Percentiles rank a stretch among this genome's conserved stretches.
Conservation (phyloP, 2,329 filamentous ascomycete species). For the Beauveria pseudobassiana region DNA sequence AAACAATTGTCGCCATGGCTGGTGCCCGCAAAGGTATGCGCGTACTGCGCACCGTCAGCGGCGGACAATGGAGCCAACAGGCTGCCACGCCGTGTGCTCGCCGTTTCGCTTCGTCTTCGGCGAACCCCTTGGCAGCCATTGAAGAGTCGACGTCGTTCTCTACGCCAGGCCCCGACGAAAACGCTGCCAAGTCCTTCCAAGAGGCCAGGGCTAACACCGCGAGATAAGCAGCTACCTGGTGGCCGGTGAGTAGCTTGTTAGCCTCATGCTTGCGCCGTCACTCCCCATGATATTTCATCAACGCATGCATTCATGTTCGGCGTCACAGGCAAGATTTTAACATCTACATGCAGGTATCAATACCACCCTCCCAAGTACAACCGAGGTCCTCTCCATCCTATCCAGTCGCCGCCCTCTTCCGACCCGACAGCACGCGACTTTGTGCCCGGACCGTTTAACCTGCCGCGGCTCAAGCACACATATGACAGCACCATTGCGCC, state of each 20-base stretch:
- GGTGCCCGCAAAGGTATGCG: constrained; percentile 34
- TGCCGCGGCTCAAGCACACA: constrained; percentile 81
- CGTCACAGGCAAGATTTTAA: neutral
- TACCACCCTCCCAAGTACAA: constrained; percentile 93
- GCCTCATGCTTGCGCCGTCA: neutral
- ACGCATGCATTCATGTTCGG: neutral
- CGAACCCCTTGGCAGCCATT: constrained; percentile 36
- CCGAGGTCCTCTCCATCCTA: constrained; percentile 85
- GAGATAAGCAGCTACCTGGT: constrained; percentile 35
- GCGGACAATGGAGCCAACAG: constrained; percentile 21
- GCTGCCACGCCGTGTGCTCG: constrained; percentile 20
- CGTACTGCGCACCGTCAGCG: constrained; percentile 24
- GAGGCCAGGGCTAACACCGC: constrained; percentile 27
- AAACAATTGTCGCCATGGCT: constrained; percentile 28
- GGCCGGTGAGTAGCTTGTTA: constrained; percentile 32
- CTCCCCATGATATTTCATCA: neutral
- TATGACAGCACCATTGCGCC: constrained; percentile 79
- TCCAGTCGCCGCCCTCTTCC: constrained; percentile 80
- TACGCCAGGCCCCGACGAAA: constrained; percentile 32
- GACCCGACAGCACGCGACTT: constrained; percentile 85
- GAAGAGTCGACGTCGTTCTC: constrained; percentile 43
- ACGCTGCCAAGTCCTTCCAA: constrained; percentile 33
- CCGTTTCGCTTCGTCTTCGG: constrained; percentile 41
- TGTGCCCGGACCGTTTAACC: constrained; percentile 81
- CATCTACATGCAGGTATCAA: constrained; percentile 65